phyloP scores from a whole-genome alignment of 169 alveolate genomes.

The Eimeria sp. region DNA sequence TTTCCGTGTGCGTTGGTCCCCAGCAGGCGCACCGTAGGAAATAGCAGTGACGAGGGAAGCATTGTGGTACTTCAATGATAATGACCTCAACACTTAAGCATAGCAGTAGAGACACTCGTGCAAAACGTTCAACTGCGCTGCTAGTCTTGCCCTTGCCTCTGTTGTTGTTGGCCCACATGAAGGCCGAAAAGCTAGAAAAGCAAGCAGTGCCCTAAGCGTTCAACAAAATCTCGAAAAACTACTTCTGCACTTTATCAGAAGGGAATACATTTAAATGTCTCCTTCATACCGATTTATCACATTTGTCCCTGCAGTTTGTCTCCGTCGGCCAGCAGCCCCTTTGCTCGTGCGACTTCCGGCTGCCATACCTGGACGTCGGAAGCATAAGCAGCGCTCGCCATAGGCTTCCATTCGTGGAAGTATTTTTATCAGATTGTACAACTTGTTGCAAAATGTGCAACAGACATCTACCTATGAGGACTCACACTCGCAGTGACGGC shows the following conservation, averaged over 20 bases:
- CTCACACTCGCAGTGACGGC: conserved; percentile 15
- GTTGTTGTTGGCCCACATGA: conserved; percentile 1
- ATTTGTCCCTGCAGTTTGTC: background rate
- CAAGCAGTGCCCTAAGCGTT: background rate
- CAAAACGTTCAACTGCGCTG: background rate
- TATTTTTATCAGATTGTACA: background rate
- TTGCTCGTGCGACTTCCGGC: conserved; percentile 41
- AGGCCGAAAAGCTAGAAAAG: background rate
- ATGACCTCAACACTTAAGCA: background rate
- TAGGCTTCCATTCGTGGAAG: conserved; percentile 11
- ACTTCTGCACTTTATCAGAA: background rate
- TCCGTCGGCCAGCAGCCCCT: conserved; percentile 41
- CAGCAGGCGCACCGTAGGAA: background rate
- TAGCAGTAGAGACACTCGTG: background rate
- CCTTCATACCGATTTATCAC: background rate
- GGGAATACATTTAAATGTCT: background rate
- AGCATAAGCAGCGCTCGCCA: background rate
- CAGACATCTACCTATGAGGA: conserved; percentile 30
- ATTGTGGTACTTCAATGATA: background rate
- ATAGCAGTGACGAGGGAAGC: background rate
- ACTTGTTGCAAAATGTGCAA: background rate
- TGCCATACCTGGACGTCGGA: background rate
- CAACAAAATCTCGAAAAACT: background rate
- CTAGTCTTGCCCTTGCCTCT: conserved; percentile 7
- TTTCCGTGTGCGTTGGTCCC: background rate